A percentile compares a stretch with the other conserved stretches of the same genome.
Conservation (phyloP, 768 basidiomycete species). For the Clavaria fumosa region DNA sequence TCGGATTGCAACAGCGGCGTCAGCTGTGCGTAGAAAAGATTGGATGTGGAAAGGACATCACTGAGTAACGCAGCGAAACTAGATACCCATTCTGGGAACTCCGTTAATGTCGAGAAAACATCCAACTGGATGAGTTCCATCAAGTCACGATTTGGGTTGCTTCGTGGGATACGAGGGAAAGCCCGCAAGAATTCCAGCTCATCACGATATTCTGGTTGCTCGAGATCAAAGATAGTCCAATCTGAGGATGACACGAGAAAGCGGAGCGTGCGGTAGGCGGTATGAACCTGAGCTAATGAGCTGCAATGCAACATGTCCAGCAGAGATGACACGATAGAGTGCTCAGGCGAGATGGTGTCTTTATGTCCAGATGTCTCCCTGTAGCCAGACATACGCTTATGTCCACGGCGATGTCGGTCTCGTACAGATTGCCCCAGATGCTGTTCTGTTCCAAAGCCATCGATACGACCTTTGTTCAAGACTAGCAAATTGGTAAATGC, state of each 20-base stretch:
- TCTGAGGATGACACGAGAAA: slow-evolving; percentile 32
- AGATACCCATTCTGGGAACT: slow-evolving; percentile 52
- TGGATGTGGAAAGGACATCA: slow-evolving; percentile 36
- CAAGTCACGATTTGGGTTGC: slow-evolving; percentile 22
- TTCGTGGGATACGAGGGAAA: slow-evolving; percentile 25
- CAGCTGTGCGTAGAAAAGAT: slow-evolving; percentile 58
- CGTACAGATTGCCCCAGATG: slow-evolving; percentile 27
- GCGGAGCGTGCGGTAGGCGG: slow-evolving; percentile 53
- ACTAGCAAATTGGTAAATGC: slow-evolving; percentile 58
- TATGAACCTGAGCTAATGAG: slow-evolving; percentile 31
- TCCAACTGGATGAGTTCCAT: slow-evolving; percentile 21
- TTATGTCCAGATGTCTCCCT: slow-evolving; percentile 10
- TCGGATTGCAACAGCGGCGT: slow-evolving; percentile 39
- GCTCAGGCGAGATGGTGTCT: slow-evolving; percentile 24
- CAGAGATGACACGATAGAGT: slow-evolving; percentile 36
- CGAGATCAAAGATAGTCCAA: slow-evolving; percentile 14
- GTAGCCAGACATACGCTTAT: slow-evolving; percentile 10
- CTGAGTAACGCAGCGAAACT: slow-evolving; percentile 40
- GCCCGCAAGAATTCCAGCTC: slow-evolving; percentile 34
- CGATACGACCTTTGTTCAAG: slow-evolving; percentile 41
- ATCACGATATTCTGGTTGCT: slow-evolving; percentile 25
- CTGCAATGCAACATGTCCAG: slow-evolving; percentile 43
- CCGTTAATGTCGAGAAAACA: slow-evolving; percentile 24
- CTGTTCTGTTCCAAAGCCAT: slow-evolving; percentile 42
- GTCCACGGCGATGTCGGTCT: slow-evolving; percentile 21